A percentile compares a stretch with the other conserved stretches of the same genome.
phyloP scores from a whole-genome alignment of 179 eudicot species.

The Spinacia oleracea region DNA sequence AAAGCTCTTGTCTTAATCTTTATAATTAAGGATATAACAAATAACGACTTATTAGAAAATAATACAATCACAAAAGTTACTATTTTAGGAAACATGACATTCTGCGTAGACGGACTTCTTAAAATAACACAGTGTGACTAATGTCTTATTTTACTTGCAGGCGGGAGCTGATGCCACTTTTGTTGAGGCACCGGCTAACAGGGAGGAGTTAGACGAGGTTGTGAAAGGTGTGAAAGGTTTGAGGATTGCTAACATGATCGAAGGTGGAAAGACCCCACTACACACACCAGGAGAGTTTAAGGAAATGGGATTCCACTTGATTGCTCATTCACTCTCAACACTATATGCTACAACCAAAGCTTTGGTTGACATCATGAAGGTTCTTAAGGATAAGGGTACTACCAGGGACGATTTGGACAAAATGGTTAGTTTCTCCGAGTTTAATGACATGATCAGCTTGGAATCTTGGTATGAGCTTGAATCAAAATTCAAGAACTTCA shows the following conservation, averaged over 20 bases:
- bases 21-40: too few relatives aligned
- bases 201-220: constrained; percentile 34
- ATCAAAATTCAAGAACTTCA: constrained; percentile 29
- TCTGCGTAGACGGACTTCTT: too few relatives aligned
- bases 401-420: constrained; percentile 39
- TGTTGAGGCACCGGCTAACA: constrained; percentile 42
- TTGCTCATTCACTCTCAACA: constrained; percentile 42
- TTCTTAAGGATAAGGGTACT: constrained; percentile 37
- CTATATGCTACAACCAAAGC: constrained; percentile 40
- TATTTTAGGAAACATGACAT: too few relatives aligned
- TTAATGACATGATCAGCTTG: constrained; percentile 37
- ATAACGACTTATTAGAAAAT: too few relatives aligned
- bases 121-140: too few relatives aligned
- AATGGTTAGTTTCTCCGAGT: constrained; percentile 40
- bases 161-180: constrained; percentile 47
- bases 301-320: constrained; percentile 41
- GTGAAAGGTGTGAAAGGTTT: constrained; percentile 36
- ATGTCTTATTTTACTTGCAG: neutral
- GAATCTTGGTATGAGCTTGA: constrained; percentile 45
- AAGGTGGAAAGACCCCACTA: constrained; percentile 47
- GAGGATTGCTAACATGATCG: constrained; percentile 45
- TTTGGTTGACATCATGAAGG: constrained; percentile 33
- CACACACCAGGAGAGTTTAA: constrained; percentile 48
- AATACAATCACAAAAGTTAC: too few relatives aligned
- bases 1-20: too few relatives aligned